Evolutionary conservation across 768 basidiomycete species (phyloP), one percentile per base, ranked within the genome.

Genomic region (Phylloporus arenicola): DNA sequence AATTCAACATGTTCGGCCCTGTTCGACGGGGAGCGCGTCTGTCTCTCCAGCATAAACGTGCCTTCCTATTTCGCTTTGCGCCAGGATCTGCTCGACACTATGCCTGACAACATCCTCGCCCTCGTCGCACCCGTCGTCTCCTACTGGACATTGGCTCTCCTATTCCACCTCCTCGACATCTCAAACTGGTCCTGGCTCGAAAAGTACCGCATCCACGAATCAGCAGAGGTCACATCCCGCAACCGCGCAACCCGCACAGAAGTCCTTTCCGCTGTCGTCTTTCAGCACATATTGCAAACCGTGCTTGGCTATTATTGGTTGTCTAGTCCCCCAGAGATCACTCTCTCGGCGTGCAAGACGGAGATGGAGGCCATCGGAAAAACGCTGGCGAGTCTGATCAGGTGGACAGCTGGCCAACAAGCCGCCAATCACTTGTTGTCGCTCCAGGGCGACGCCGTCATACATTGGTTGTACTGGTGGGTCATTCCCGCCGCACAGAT

Each of bases 401-500:
- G 67, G 34, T 57, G 68, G 47, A 34, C 72, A 3, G 49, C 83
- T 6, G 81, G 82, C 16, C 64, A 72, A 43, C 59, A 72, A 35
- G 58, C 63, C 0, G 76, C 67, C 0, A 62, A 64, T 49, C 56
- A 63, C 22, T 25, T 77, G n/a, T 58, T 79, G 57, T 58, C 63
- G 25, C 51, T 29, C 14, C 60, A 65, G 52, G 80, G 71, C 3
- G 67, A 67, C 7, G 57, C 75, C 17, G 58, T 82, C 14, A 75
- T 84, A 14, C 78, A 85, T 63, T 78, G 78, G 63, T 57, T 83
- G 16, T 99, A 98, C 67, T 99, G 95, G 95, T 99, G 93, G 92
- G 83, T 74, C 5, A 82, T 93, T 4, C 96, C 96, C 1, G 58
- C 69, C 2, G 62, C 75, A 9, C 92, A 92, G 69, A 70, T 94